Evolutionary conservation across 2,329 filamentous ascomycete species (phyloP).

Genomic region (Coniochaeta sp.): DNA sequence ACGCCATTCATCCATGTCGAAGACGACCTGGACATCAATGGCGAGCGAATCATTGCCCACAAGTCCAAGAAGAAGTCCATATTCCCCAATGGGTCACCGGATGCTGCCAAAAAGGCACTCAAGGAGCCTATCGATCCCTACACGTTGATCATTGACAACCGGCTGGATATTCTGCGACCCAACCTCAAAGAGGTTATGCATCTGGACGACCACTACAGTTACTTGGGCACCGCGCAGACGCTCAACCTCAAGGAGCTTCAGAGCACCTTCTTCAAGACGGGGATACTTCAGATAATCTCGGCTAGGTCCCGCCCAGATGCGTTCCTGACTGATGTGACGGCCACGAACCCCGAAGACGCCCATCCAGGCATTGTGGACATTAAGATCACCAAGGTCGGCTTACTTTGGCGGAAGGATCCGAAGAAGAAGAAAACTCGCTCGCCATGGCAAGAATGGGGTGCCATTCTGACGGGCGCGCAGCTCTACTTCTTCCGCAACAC

Average conservation of each 20-base stretch:
- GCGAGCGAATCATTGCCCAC: conserved; percentile 62
- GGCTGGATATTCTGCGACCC: conserved; percentile 74
- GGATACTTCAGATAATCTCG: conserved; percentile 90
- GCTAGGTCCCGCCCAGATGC: conserved; percentile 89
- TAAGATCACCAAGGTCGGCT: conserved; percentile 91
- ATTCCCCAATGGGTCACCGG: conserved; percentile 57
- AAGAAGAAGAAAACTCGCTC: conserved; percentile 93
- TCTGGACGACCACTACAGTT: conserved; percentile 85
- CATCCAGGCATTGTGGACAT: conserved; percentile 94
- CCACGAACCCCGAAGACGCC: conserved; percentile 76
- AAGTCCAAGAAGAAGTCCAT: conserved; percentile 66
- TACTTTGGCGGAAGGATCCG: conserved; percentile 87
- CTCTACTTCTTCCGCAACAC: conserved; percentile 95
- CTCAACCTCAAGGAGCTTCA: conserved; percentile 79
- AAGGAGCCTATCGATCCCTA: conserved; percentile 95
- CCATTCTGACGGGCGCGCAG: conserved; percentile 91
- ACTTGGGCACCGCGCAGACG: conserved; percentile 67
- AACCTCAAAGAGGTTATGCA: conserved; percentile 88
- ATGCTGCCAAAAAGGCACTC: conserved; percentile 55
- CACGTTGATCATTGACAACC: conserved; percentile 84
- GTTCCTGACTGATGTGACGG: conserved; percentile 83
- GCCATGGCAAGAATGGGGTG: conserved; percentile 98
- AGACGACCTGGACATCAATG: conserved; percentile 76
- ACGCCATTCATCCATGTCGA: conserved; percentile 98
- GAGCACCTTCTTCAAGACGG: conserved; percentile 84